Evolutionary conservation across 2,329 filamentous ascomycete genomes (phyloP).

Genomic region (Penicillium sp.): DNA sequence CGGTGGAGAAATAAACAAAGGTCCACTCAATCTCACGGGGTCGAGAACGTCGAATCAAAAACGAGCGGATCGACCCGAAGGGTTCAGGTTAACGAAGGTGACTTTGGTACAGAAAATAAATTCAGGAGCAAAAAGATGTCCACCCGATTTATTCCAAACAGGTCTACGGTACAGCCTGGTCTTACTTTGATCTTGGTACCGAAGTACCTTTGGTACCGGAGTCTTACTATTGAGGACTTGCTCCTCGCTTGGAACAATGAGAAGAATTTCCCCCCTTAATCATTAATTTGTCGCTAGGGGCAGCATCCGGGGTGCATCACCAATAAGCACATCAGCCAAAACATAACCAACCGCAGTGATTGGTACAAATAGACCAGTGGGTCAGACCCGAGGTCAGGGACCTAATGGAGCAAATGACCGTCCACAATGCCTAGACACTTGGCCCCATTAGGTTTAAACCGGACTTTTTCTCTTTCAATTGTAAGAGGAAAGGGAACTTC

Average conservation of each 20-base stretch:
- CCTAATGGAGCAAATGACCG: neutral
- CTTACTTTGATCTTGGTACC: neutral
- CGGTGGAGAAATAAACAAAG: constrained; percentile 12
- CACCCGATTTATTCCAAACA: neutral
- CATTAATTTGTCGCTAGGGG: neutral
- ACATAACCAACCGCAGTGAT: neutral
- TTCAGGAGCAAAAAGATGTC: neutral
- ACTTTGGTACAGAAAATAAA: neutral
- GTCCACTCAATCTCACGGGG: neutral
- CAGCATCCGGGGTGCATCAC: neutral
- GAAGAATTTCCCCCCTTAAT: neutral
- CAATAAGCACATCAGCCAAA: neutral
- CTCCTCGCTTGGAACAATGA: neutral
- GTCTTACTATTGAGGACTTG: neutral
- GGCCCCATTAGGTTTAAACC: neutral
- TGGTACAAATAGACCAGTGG: neutral
- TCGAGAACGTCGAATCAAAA: neutral
- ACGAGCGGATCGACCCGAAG: neutral
- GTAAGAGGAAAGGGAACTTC: neutral
- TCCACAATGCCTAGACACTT: neutral
- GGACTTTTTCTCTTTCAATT: neutral
- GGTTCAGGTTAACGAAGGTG: neutral
- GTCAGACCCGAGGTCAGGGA: neutral
- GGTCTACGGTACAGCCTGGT: neutral
- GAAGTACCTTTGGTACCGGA: neutral